Evolutionary conservation across 805 yeast genomes (phyloP), one percentile per base, ranked within the genome.

Genomic region (Kockiozyma suomiensis): DNA sequence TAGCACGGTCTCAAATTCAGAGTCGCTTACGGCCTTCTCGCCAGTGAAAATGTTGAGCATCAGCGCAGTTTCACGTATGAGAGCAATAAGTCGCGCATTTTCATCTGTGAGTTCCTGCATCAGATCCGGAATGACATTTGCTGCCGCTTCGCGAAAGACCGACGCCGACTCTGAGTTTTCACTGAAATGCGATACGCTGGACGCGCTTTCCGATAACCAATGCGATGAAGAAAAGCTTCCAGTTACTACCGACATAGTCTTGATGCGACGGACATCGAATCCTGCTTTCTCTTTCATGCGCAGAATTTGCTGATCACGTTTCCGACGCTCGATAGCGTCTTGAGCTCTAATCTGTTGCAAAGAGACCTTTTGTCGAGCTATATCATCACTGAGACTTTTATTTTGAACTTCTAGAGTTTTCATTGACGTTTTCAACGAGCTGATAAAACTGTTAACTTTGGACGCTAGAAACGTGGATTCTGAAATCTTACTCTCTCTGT

Each of bases 271-370:
- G 21, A 62, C 43, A 23, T 62, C 66, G 35, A 62, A 62, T 6
- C 66, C 66, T 8, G 66, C 66, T 23, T 62, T 62, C 32, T 62
- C 66, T 32, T 62, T 62, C 65, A 62, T 60, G 10, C 66, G 45
- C 15, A 56, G 52, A 21, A 62, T 56, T 25, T 60, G 65, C 46
- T 62, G 65, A 41, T 62, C 66, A 6, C 64, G 52, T 33, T 59
- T 59, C 10, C 66, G 55, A 13, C 66, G 58, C 30, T 62, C 65
- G 35, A 38, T 51, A 4, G 65, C 65, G 25, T 58, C 62, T 23
- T 62, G 65, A 1, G 63, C 60, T 15, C 60, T 54, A 17, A 62
- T 41, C 30, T 58, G 63, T 15, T 50, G 60, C 33, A 62, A 53
- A 32, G 51, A 10, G 4, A 25, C 33, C 25, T 62, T 62, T 28